Evolutionary conservation across 306 rosid species (phyloP).

Genomic region (Gynostemma pentaphyllum): DNA sequence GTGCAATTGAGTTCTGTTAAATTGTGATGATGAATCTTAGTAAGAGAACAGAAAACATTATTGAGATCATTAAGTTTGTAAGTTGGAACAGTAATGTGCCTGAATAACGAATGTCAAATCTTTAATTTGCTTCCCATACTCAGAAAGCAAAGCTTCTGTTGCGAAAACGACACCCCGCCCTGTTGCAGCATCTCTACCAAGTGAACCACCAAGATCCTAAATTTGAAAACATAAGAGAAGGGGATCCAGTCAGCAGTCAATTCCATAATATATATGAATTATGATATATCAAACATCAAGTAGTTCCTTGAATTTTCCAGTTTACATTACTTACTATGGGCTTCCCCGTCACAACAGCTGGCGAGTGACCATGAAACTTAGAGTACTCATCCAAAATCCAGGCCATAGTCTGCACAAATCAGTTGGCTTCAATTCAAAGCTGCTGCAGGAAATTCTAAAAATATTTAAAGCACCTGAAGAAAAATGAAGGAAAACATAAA

Average conservation of each 20-base stretch:
- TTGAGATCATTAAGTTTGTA: background rate
- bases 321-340: constrained; percentile 32
- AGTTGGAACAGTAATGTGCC: constrained; percentile 13
- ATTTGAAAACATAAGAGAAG: background rate
- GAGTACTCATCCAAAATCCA: constrained; percentile 67
- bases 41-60: background rate
- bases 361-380: constrained; percentile 57
- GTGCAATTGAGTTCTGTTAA: background rate
- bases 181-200: constrained; percentile 62
- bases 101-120: constrained; percentile 43
- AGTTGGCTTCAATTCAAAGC: background rate
- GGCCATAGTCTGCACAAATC: constrained; percentile 40
- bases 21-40: background rate
- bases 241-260: background rate
- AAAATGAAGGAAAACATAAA: background rate
- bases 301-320: background rate
- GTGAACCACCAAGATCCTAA: constrained; percentile 59
- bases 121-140: constrained; percentile 37
- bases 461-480: background rate
- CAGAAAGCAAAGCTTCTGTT: constrained; percentile 55
- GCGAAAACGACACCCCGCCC: constrained; percentile 54
- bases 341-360: constrained; percentile 61
- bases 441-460: constrained; percentile 1
- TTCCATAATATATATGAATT: background rate
- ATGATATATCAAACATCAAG: background rate